Evolutionary conservation across 2,329 filamentous ascomycete species (phyloP).

Genomic region (Mollisiaceae sp.): DNA sequence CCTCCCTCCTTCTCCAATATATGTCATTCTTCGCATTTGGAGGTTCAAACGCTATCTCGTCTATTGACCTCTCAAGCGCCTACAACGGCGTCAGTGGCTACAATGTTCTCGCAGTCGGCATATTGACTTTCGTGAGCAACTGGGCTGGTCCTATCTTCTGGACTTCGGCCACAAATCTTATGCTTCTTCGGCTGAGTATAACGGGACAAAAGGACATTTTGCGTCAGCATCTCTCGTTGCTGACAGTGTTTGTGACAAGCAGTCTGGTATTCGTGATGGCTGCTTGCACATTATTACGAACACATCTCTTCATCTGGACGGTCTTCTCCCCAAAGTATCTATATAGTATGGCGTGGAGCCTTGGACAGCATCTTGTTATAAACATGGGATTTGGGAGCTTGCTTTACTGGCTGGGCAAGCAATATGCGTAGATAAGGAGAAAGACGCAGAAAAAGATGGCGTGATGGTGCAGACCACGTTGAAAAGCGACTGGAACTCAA

Average conservation of each 20-base stretch:
- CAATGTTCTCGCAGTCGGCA: constrained; percentile 78
- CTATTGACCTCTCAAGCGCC: constrained; percentile 90
- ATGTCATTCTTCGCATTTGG: constrained; percentile 88
- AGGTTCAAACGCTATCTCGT: constrained; percentile 92
- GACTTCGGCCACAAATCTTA: constrained; percentile 67
- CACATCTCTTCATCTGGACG: constrained; percentile 97
- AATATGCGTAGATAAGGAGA: constrained; percentile 36
- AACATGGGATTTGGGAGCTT: constrained; percentile 68
- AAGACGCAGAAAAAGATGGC: neutral
- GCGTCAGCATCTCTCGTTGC: constrained; percentile 60
- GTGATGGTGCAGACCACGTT: neutral
- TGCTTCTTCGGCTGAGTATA: constrained; percentile 53
- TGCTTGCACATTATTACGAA: constrained; percentile 81
- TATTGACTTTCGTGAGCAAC: constrained; percentile 86
- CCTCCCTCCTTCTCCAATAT: constrained; percentile 78
- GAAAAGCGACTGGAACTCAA: neutral
- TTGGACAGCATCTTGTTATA: constrained; percentile 78
- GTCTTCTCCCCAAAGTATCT: constrained; percentile 97
- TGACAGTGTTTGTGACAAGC: constrained; percentile 73
- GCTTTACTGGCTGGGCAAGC: constrained; percentile 58
- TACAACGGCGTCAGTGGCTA: constrained; percentile 91
- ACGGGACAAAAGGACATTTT: constrained; percentile 27
- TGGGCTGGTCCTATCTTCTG: constrained; percentile 94
- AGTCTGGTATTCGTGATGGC: constrained; percentile 80
- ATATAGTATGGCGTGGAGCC: constrained; percentile 87